A percentile compares a stretch with the other conserved stretches of the same genome.
Conservation (phyloP, 768 basidiomycete species). For the Filobasidium floriforme region DNA sequence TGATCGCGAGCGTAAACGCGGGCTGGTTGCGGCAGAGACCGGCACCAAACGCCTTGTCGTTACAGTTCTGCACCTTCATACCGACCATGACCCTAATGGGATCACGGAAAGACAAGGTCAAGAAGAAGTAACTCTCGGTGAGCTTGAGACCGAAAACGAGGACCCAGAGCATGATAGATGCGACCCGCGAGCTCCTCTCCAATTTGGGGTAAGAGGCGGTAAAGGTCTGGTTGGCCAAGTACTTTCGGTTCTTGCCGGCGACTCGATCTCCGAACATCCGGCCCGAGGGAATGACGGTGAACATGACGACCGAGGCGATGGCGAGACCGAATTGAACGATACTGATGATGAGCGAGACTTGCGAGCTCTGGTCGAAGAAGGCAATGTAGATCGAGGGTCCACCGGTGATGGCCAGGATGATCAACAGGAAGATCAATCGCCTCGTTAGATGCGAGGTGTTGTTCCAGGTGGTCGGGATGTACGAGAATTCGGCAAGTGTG, state of each 20-base stretch:
- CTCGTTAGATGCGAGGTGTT: slow-evolving; percentile 94
- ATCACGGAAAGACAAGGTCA: slow-evolving; percentile 86
- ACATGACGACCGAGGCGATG: slow-evolving; percentile 72
- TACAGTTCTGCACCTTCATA: slow-evolving; percentile 90
- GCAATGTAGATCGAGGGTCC: slow-evolving; percentile 94
- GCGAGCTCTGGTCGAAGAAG: slow-evolving; percentile 60
- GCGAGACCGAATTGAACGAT: slow-evolving; percentile 96
- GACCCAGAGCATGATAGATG: slow-evolving; percentile 75
- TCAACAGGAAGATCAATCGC: slow-evolving; percentile 75
- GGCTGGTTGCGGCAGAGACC: slow-evolving; percentile 84
- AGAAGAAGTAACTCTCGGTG: slow-evolving; percentile 94
- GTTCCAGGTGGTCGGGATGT: slow-evolving; percentile 98
- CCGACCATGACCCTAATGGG: slow-evolving; percentile 91
- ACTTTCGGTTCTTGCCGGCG: slow-evolving; percentile 87
- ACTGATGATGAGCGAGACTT: slow-evolving; percentile 79
- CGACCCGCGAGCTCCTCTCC: slow-evolving; percentile 58
- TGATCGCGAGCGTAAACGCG: slow-evolving; percentile 88
- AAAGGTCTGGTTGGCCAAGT: slow-evolving; percentile 96
- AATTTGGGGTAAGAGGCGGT: slow-evolving; percentile 86
- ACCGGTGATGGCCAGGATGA: slow-evolving; percentile 82
- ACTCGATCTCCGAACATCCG: slow-evolving; percentile 99
- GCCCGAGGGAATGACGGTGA: slow-evolving; percentile 86
- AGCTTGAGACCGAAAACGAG: slow-evolving; percentile 96
- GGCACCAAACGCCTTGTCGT: slow-evolving; percentile 74
- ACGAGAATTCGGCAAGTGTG: slow-evolving; percentile 89